These are phyloP conservation scores for Pseudogymnoascus destructans DNA, from an alignment of 2,329 filamentous ascomycete species.

Conservation along the genomic window DNA sequence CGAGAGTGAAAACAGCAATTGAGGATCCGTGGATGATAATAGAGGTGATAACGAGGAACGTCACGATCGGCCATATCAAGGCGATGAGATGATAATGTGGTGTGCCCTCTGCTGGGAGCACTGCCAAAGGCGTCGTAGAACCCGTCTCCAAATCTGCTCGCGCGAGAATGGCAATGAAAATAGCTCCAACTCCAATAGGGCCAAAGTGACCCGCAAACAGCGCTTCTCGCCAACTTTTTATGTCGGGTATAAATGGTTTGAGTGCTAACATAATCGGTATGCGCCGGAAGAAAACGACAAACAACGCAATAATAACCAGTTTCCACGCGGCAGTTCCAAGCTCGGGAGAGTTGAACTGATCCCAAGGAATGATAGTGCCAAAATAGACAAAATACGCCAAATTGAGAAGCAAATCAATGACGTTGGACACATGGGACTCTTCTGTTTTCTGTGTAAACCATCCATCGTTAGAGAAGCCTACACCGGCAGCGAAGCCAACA, in stretches of 20 bases:
- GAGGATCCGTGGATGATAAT: constrained; percentile 97
- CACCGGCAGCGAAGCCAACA: constrained; percentile 86
- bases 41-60: constrained; percentile 85
- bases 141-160: constrained; percentile 78
- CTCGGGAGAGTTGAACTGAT: constrained; percentile 64
- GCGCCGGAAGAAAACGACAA: constrained; percentile 90
- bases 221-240: constrained; percentile 96
- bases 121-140: constrained; percentile 55
- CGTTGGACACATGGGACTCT: constrained; percentile 96
- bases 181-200: constrained; percentile 90
- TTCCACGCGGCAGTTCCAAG: constrained; percentile 77
- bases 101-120: constrained; percentile 39
- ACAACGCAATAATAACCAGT: constrained; percentile 80
- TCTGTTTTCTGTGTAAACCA: constrained; percentile 99
- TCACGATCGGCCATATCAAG: constrained; percentile 89
- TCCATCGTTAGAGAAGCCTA: constrained; percentile 98
- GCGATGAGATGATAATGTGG: constrained; percentile 59
- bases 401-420: constrained; percentile 94
- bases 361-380: constrained; percentile 94
- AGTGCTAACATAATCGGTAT: constrained; percentile 87
- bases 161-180: constrained; percentile 88
- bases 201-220: constrained; percentile 96
- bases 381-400: constrained; percentile 97
- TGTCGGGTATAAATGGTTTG: constrained; percentile 87
- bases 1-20: constrained; percentile 90